Base-by-base conservation (phyloP, 495 filamentous ascomycete species). In the Aspergillus incahuasiensis region DNA sequence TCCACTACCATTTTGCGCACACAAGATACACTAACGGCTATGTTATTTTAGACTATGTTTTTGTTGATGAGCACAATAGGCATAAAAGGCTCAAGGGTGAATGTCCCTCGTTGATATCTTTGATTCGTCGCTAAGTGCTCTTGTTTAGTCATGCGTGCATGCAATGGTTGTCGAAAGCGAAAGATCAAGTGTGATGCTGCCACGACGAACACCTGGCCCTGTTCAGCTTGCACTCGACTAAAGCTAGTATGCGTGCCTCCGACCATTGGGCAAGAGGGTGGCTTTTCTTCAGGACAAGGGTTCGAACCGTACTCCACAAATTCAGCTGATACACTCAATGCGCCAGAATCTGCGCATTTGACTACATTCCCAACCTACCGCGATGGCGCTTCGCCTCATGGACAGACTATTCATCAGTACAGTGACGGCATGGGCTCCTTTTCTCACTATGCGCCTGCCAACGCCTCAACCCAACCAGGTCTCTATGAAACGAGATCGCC, bases 31-130 rank as follows among this genome's bases (percentile, higher is more conserved):
- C 60, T 65, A 42, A 62, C 41, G 7, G 7, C 40, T 41, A n/a
- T 21, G 15, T 38, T 52, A 35, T 48, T 43, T 40, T 68, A 97
- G 92, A 96, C 66, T 98, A 96, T 88, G 94, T 99, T 44, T 99
- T 99, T 64, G 94, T 99, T 48, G 95, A 99, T 70, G 94, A 99
- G 72, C 92, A 99, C 68, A 99, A 97, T 72, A 85, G 94, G 42
- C 94, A 99, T 74, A 97, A 97, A 75, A 81, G 94, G 59, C 75
- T 97, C 52, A 99, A 99, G 78, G 92, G 92, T 96, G 83, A 56
- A 74, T 51, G 13, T 18, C 16, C 1, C 35, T 19, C 16, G 18
- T 30, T 28, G 5, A 0, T n/a, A n/a, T 21, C 15, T 32, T 3
- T 21, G 34, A 1, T 40, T 9, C 18, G 25, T 40, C 28, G 49